Evolutionary conservation across 352 stramenopile genomes (phyloP).

Genomic region (Ophiocytium majus): DNA sequence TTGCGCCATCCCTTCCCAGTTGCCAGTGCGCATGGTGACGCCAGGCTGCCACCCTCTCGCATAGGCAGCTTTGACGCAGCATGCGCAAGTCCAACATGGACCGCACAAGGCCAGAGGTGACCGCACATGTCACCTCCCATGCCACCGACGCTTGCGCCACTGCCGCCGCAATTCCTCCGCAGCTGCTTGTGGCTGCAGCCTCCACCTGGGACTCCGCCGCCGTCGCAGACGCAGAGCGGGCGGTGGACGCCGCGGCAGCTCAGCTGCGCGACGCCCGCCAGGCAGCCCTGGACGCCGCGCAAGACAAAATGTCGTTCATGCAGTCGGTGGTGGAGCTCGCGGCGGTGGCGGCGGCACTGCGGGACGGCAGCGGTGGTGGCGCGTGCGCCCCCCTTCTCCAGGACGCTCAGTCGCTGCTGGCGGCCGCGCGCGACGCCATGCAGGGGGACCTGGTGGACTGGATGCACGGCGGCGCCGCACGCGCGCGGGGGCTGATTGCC

Average conservation of each 20-base stretch:
- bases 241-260: background rate
- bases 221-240: background rate
- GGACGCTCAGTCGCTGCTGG: background rate
- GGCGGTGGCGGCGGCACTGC: no score
- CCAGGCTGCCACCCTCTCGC: no score
- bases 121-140: no score
- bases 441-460: background rate
- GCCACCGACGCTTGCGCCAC: no score
- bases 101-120: no score
- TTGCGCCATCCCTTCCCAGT: no score
- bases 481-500: background rate
- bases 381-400: background rate
- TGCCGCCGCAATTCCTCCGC: no score
- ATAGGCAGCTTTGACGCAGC: no score
- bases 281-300: background rate
- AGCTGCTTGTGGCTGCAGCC: background rate
- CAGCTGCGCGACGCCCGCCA: background rate
- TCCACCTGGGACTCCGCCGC: background rate
- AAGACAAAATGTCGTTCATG: slow-evolving; percentile 14
- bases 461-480: background rate
- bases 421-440: background rate
- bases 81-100: no score
- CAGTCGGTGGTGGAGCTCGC: background rate
- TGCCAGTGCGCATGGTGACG: no score
- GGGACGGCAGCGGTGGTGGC: background rate